A percentile compares a stretch with the other conserved stretches of the same genome.
phyloP scores from a whole-genome alignment of 495 filamentous ascomycete genomes.

The Aspergillus affinis region DNA sequence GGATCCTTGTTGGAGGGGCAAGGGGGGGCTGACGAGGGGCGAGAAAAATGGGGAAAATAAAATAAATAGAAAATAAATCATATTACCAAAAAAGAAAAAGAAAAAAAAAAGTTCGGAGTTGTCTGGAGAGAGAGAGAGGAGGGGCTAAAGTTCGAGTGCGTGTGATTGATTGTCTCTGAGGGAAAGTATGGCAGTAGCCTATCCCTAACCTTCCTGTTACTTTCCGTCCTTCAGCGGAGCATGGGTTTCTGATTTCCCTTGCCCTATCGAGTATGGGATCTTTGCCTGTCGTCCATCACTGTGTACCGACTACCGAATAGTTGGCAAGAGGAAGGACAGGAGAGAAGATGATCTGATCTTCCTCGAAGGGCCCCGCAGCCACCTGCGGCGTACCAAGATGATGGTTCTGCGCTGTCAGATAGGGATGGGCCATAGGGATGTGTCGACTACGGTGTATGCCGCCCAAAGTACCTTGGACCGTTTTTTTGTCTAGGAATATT shows the following conservation, averaged over 20 bases:
- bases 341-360: not conserved
- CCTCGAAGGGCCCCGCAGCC: constrained; percentile 17
- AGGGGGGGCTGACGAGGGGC: constrained; percentile 27
- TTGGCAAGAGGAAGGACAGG: not conserved
- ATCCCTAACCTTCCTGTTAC: constrained; percentile 3
- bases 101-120: constrained; percentile 1
- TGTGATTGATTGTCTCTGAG: constrained; percentile 13
- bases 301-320: not conserved
- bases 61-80: no score
- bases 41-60: not conserved
- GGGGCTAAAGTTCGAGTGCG: constrained; percentile 13
- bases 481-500: not conserved
- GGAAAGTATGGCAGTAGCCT: constrained; percentile 5
- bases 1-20: constrained; percentile 29
- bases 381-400: constrained; percentile 15
- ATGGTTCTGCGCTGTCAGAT: constrained; percentile 21
- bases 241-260: constrained; percentile 5
- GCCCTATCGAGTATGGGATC: not conserved
- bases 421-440: constrained; percentile 14
- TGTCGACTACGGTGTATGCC: not conserved
- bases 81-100: constrained; percentile 2
- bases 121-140: constrained; percentile 1
- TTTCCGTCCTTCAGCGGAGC: not conserved
- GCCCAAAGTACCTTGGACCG: not conserved
- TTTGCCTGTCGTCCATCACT: not conserved